Percentiles rank a stretch among this genome's conserved stretches.
Evolutionary conservation across 495 filamentous ascomycete species (phyloP).

Genomic region (Letharia lupina): DNA sequence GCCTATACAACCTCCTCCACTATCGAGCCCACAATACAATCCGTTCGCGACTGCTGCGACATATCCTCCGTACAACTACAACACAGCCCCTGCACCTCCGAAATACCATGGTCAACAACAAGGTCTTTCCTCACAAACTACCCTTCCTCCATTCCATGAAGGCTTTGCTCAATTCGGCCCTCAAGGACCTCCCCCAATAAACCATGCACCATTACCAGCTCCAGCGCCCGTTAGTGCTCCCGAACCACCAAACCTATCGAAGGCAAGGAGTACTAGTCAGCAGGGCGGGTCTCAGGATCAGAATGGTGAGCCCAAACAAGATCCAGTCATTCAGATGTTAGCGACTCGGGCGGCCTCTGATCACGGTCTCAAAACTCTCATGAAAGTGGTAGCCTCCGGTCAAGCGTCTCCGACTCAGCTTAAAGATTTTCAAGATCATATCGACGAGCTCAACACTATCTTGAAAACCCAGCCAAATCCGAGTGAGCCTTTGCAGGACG

Average conservation of each 20-base stretch:
- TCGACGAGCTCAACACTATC: slow-evolving; percentile 73
- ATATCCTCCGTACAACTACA: slow-evolving; percentile 18
- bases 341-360: slow-evolving; percentile 81
- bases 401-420: slow-evolving; percentile 73
- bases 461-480: slow-evolving; percentile 39
- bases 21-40: slow-evolving; percentile 30
- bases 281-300: slow-evolving; percentile 3
- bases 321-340: slow-evolving; percentile 92
- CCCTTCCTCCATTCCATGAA: slow-evolving; percentile 24
- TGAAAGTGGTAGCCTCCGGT: slow-evolving; percentile 88
- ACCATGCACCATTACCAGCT: slow-evolving; percentile 9
- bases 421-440: slow-evolving; percentile 81
- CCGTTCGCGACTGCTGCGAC: slow-evolving; percentile 20
- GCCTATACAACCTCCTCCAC: slow-evolving; percentile 41
- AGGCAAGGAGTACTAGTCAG: slow-evolving; percentile 10
- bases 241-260: slow-evolving; percentile 10
- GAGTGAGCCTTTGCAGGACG: slow-evolving; percentile 27
- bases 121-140: slow-evolving; percentile 10
- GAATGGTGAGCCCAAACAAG: slow-evolving; percentile 46
- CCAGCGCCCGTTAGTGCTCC: slow-evolving; percentile 23
- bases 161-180: slow-evolving; percentile 22
- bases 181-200: slow-evolving; percentile 12
- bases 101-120: slow-evolving; percentile 17
- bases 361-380: slow-evolving; percentile 82
- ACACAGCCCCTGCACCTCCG: slow-evolving; percentile 30